phyloP scores from a whole-genome alignment of 1,284 basidiomycete genomes.

The Testicularia cyperi region DNA sequence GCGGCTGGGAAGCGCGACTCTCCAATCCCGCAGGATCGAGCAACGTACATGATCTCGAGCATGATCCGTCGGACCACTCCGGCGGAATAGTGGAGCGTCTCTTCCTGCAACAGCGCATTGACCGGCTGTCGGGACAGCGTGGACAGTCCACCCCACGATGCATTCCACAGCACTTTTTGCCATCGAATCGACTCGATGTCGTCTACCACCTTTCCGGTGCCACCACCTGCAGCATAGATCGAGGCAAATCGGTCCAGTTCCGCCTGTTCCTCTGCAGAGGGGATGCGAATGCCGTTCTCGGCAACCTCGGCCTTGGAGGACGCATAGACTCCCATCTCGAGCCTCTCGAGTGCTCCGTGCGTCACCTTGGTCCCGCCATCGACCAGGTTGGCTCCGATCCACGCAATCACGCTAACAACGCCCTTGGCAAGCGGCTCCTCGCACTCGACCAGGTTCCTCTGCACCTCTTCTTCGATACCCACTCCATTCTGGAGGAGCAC shows the following conservation, averaged over 20 bases:
- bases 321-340: constrained; percentile 61
- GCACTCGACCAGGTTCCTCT: constrained; percentile 63
- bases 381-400: constrained; percentile 61
- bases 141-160: constrained; percentile 56
- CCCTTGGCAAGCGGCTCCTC: constrained; percentile 24
- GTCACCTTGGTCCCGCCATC: constrained; percentile 34
- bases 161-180: constrained; percentile 62
- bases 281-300: background rate
- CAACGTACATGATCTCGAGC: constrained; percentile 61
- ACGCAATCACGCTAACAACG: constrained; percentile 61
- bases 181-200: constrained; percentile 64
- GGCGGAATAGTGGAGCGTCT: constrained; percentile 58
- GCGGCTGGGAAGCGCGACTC: constrained; percentile 36
- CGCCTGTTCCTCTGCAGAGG: constrained; percentile 37
- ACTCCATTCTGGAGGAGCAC: constrained; percentile 77
- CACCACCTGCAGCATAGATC: constrained; percentile 61
- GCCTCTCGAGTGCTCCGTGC: constrained; percentile 38
- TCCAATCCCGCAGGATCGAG: constrained; percentile 52
- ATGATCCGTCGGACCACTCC: constrained; percentile 61
- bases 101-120: constrained; percentile 56
- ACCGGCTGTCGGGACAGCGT: constrained; percentile 63
- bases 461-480: constrained; percentile 72
- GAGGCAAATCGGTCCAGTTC: constrained; percentile 58
- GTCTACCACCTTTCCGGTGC: constrained; percentile 57
- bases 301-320: background rate